These are phyloP conservation scores for Nematocida sp. DNA, from an alignment of 371 early-diverging fungal species.

Conservation along the genomic window DNA sequence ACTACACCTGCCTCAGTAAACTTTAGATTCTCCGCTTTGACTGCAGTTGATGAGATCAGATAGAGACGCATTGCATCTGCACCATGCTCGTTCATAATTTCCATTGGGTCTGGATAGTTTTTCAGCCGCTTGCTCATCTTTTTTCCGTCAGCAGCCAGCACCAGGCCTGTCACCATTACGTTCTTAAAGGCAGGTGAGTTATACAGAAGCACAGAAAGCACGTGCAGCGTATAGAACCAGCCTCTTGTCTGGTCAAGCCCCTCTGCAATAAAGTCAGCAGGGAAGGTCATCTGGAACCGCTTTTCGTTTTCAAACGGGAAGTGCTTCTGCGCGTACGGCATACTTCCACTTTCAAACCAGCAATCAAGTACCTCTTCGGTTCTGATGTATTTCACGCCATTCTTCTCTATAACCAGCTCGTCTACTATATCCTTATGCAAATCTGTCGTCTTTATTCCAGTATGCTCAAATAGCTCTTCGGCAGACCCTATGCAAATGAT, in stretches of 20 bases:
- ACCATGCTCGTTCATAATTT: slow-evolving; percentile 84
- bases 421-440: slow-evolving; percentile 96
- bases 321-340: slow-evolving; percentile 99
- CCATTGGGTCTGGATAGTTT: slow-evolving; percentile 95
- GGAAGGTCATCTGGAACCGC: slow-evolving; percentile 81
- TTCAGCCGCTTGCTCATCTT: slow-evolving; percentile 99
- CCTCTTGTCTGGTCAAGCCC: slow-evolving; percentile 99
- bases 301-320: slow-evolving; percentile 78
- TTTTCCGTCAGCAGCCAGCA: slow-evolving; percentile 95
- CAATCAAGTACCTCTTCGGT: slow-evolving; percentile 99
- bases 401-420: slow-evolving; percentile 81
- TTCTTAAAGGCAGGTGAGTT: slow-evolving; percentile 97
- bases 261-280: slow-evolving; percentile 99
- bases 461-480: slow-evolving; percentile 79
- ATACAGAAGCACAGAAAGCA: slow-evolving; percentile 93
- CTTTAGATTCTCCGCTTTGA: slow-evolving; percentile 88
- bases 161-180: slow-evolving; percentile 95
- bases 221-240: slow-evolving; percentile 99
- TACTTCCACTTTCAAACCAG: slow-evolving; percentile 94
- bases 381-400: slow-evolving; percentile 79
- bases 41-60: slow-evolving; percentile 96
- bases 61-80: slow-evolving; percentile 94
- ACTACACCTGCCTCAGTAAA: slow-evolving; percentile 97
- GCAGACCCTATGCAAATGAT: slow-evolving; percentile 86
- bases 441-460: slow-evolving; percentile 74